These are phyloP conservation scores for Lanmaoa pseudosensibilis DNA, from an alignment of 768 basidiomycete species.

Conservation along the genomic window DNA sequence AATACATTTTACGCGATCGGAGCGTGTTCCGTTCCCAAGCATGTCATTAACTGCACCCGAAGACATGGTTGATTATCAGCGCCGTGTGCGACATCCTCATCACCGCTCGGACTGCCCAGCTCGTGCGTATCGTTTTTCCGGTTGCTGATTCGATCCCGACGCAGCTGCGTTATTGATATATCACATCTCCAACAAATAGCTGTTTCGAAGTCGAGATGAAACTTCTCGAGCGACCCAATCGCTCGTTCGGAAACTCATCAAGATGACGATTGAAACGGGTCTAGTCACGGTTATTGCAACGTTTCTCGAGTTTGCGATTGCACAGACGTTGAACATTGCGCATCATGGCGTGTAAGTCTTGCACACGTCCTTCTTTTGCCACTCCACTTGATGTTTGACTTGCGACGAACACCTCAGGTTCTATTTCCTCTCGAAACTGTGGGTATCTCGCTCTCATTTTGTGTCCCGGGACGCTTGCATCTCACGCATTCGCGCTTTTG, in stretches of 20 bases:
- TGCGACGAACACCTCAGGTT: not conserved
- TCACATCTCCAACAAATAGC: not conserved
- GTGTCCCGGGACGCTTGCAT: not conserved
- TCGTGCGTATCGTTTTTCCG: not conserved
- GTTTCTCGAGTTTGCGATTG: conserved; percentile 11
- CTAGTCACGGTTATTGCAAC: conserved; percentile 11
- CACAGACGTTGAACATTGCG: conserved; percentile 4
- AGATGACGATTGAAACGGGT: conserved; percentile 14
- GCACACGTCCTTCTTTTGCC: not conserved
- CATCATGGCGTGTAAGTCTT: conserved; percentile 9
- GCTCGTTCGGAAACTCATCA: conserved; percentile 10
- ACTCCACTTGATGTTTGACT: not conserved
- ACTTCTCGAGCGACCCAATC: conserved; percentile 5
- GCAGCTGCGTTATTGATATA: not conserved
- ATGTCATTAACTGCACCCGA: not conserved
- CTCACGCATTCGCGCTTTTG: not conserved
- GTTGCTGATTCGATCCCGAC: not conserved
- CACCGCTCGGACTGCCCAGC: conserved; percentile 8
- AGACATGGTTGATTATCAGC: conserved; percentile 14
- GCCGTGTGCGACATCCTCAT: conserved; percentile 13
- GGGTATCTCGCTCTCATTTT: not conserved
- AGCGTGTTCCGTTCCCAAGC: not conserved
- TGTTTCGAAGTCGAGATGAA: not conserved
- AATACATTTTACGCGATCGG: not conserved
- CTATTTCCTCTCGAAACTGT: conserved; percentile 10